phyloP scores from a whole-genome alignment of 108 stramenopile genomes.

The Skeletonema costatum region DNA sequence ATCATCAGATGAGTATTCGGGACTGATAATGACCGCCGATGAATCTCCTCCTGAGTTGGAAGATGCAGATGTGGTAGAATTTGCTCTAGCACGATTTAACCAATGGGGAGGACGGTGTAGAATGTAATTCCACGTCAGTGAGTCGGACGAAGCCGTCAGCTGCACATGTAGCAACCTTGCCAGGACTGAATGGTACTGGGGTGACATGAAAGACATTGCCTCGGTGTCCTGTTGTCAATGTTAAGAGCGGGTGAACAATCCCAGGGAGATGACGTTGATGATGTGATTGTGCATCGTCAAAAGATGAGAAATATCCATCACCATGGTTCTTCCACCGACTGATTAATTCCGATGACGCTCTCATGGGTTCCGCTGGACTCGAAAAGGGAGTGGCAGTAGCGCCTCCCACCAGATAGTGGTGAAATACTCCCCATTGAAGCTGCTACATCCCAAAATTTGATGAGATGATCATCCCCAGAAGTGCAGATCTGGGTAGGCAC shows the following conservation, averaged over 20 bases:
- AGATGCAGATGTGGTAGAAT: constrained; percentile 17
- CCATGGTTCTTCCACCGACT: constrained; percentile 19
- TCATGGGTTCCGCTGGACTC: constrained; percentile 8
- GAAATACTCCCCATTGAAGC: constrained; percentile 74
- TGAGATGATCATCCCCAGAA: constrained; percentile 71
- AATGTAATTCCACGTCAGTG: constrained; percentile 50
- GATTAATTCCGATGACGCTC: constrained; percentile 30
- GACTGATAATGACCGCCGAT: constrained; percentile 58
- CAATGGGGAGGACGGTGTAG: constrained; percentile 13
- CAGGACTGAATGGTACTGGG: constrained; percentile 55
- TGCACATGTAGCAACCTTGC: constrained; percentile 77
- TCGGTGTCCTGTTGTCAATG: constrained; percentile 70
- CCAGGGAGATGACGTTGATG: constrained; percentile 48
- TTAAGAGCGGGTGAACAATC: constrained; percentile 62
- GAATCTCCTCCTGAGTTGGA: constrained; percentile 27
- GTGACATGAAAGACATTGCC: constrained; percentile 83
- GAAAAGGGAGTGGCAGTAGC: constrained; percentile 69
- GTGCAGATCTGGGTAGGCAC: constrained; percentile 78
- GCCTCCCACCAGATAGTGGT: constrained; percentile 57
- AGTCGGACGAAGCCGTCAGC: constrained; percentile 80
- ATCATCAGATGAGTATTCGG: constrained; percentile 52
- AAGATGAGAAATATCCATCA: constrained; percentile 2
- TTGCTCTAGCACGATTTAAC: constrained; percentile 17
- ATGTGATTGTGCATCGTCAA: not conserved
- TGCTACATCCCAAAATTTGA: constrained; percentile 83